Conservation (phyloP, 176 grass and related monocot species). For the Ensete glaucum region DNA sequence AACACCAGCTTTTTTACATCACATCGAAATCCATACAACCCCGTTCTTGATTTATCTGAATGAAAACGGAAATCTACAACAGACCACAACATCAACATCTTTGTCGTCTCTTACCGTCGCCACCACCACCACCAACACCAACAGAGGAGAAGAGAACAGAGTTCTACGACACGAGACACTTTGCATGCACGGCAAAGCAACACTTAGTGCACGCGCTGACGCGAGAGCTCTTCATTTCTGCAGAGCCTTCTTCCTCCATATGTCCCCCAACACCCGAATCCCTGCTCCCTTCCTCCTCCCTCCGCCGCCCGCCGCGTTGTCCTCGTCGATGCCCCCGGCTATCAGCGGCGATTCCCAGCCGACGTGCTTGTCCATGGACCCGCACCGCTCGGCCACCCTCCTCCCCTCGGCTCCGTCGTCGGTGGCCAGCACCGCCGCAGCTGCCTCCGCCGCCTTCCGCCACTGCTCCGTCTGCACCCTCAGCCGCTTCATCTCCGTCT, state of each 20-base stretch:
- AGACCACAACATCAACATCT: too few species aligned
- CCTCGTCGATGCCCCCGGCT: neutral
- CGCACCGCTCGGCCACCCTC: neutral
- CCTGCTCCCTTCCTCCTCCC: neutral
- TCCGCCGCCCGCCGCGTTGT: neutral
- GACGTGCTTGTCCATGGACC: neutral
- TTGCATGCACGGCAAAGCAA: too few species aligned
- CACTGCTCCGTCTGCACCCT: conserved; percentile 18
- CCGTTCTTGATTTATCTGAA: too few species aligned
- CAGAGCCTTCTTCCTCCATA: neutral
- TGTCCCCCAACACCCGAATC: neutral
- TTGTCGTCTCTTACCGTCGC: too few species aligned
- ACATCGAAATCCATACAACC: too few species aligned
- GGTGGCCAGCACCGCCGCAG: neutral
- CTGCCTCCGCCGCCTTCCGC: conserved; percentile 20
- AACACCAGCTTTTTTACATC: too few species aligned
- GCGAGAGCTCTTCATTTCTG: neutral
- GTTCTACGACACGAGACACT: too few species aligned
- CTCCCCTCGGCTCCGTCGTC: neutral
- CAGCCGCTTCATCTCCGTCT: conserved; percentile 12
- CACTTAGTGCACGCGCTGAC: too few species aligned
- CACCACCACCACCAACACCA: too few species aligned
- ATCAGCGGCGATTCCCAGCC: neutral
- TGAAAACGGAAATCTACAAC: too few species aligned
- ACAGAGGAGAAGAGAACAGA: too few species aligned